Conservation (phyloP, 2,329 filamentous ascomycete species). For the Ceratocystis harringtonii region DNA sequence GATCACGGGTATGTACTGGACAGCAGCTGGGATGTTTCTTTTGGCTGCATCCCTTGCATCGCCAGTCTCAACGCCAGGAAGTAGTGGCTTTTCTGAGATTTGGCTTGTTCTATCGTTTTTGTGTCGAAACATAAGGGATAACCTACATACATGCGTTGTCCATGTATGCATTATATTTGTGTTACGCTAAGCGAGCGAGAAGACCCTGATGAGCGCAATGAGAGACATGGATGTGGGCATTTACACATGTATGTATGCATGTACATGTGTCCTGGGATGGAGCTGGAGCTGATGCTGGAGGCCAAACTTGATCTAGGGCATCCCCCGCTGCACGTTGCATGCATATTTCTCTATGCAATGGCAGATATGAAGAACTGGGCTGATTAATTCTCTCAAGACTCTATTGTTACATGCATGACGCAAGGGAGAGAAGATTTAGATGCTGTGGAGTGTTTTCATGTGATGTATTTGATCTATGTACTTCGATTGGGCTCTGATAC, state of each 20-base stretch:
- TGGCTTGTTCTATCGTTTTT: neutral
- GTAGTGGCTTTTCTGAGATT: neutral
- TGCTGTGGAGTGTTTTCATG: too few species aligned
- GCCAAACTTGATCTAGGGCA: too few species aligned
- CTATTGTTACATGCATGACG: neutral
- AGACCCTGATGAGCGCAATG: neutral
- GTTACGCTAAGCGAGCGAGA: neutral
- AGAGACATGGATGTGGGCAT: neutral
- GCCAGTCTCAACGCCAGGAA: neutral
- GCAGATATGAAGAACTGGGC: neutral
- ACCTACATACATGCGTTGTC: neutral
- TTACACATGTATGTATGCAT: neutral
- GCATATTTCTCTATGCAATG: neutral
- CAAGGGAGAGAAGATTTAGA: neutral
- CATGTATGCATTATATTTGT: neutral
- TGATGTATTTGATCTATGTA: too few species aligned
- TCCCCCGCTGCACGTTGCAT: neutral
- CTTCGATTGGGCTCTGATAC: too few species aligned
- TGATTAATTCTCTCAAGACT: neutral
- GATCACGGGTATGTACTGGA: too few species aligned
- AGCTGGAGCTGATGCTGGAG: neutral
- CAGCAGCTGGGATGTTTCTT: too few species aligned
- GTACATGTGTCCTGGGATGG: neutral
- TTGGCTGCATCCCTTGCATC: too few species aligned
- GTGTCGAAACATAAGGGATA: neutral